These are phyloP conservation scores for Pseudocercospora vitis DNA, from an alignment of 2,329 filamentous ascomycete species.

Conservation along the genomic window DNA sequence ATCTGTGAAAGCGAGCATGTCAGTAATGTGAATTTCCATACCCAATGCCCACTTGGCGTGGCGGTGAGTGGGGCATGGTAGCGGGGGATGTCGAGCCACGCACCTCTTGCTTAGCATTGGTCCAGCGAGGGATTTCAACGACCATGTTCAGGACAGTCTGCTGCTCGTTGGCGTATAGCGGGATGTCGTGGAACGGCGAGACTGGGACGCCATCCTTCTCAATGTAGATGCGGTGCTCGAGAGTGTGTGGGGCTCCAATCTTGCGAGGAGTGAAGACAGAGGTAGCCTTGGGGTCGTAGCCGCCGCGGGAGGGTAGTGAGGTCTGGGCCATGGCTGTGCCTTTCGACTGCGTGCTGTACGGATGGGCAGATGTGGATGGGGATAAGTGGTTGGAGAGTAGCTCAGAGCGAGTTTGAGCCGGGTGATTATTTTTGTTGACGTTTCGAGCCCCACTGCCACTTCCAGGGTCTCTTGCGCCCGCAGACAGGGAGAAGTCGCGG, in stretches of 20 bases:
- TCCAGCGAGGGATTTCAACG: constrained; percentile 99
- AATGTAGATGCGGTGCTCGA: constrained; percentile 96
- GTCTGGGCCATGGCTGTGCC: constrained; percentile 20
- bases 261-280: constrained; percentile 77
- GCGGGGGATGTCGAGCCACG: constrained; percentile 40
- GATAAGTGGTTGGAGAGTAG: constrained; percentile 30
- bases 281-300: constrained; percentile 54
- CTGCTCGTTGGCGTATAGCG: constrained; percentile 94
- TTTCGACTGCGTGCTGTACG: constrained; percentile 19
- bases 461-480: constrained; percentile 22
- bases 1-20: constrained; percentile 62
- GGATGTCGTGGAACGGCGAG: constrained; percentile 98
- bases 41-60: constrained; percentile 14
- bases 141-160: constrained; percentile 98
- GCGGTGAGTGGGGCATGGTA: constrained; percentile 11
- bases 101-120: constrained; percentile 99
- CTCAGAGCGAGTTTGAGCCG: constrained; percentile 22
- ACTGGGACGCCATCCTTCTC: constrained; percentile 94
- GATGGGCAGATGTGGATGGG: constrained; percentile 11
- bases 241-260: constrained; percentile 83
- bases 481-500: constrained; percentile 18
- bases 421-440: constrained; percentile 30
- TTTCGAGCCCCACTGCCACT: constrained; percentile 27
- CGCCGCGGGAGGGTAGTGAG: constrained; percentile 31
- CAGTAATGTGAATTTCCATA: constrained; percentile 16